Evolutionary conservation across 768 basidiomycete genomes (phyloP), one percentile per base, ranked within the genome.

Genomic region (Lanmaoa pseudosensibilis): DNA sequence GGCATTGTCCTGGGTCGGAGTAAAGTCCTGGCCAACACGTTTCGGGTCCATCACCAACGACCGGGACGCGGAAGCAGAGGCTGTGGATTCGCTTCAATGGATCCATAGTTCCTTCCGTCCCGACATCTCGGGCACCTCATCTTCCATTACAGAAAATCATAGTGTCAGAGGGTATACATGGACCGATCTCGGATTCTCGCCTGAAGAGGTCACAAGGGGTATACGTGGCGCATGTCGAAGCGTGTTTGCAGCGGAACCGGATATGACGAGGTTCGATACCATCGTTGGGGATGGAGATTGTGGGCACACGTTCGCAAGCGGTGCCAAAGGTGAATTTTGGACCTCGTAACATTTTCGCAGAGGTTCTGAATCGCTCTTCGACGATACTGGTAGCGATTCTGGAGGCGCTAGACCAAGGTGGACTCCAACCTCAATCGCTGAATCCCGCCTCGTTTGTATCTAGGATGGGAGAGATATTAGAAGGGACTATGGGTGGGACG

Each of bases 281-380:
- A 72, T 85, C 27, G 75, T 81, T 9, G 84, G 85, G 27, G 85
- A 87, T 67, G 85, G 84, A 7, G 84, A 86, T 64, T 84, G 83
- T 46, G 84, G 85, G 10, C 71, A 79, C 38, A 85, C 83, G 8
- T 82, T 85, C 56, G 74, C 79, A 10, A 71, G 77, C 4, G 84
- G 85, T 11, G 76, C 77, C 8, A 67, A 56, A 69, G 74, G 72
- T 74, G 48, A 11, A 41, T 43, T 33, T 52, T n/a, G 33, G 43
- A 16, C 36, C 13, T 46, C 30, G 21, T 27, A 23, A 32, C 25
- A 36, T 8, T 30, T 12, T 18, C 8, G 8, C 27, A 50, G 19
- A 32, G 7, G 25, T 21, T 27, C 37, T 47, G 19, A 54, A 3
- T 30, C 19, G 19, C 8, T 27, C 19, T 19, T 21, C 37, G 19